A percentile compares a stretch with the other conserved stretches of the same genome.
Conservation (phyloP, 1,284 basidiomycete species). For the Gomphus sp. region DNA sequence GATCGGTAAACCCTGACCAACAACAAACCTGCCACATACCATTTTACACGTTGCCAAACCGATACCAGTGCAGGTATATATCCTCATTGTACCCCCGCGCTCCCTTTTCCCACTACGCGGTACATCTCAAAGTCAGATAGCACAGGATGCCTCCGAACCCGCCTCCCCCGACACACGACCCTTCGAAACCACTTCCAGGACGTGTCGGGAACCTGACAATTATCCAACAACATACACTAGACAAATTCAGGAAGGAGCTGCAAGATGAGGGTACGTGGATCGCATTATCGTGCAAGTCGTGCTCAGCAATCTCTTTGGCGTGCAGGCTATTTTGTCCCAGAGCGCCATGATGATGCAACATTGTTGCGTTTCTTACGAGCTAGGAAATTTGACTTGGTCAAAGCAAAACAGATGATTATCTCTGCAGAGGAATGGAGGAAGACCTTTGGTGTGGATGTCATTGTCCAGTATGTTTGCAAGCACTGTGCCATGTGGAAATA, state of each 20-base stretch:
- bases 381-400: constrained; percentile 81
- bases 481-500: background rate
- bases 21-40: background rate
- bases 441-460: constrained; percentile 82
- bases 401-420: constrained; percentile 81
- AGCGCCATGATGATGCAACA: constrained; percentile 74
- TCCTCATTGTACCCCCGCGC: background rate
- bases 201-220: constrained; percentile 78
- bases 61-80: background rate
- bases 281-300: background rate
- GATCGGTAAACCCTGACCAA: background rate
- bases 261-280: constrained; percentile 37
- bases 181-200: constrained; percentile 55
- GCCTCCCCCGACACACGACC: background rate
- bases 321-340: constrained; percentile 40
- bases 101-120: background rate
- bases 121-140: background rate
- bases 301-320: background rate
- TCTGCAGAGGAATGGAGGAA: constrained; percentile 86
- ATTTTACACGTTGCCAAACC: background rate
- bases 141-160: constrained; percentile 4
- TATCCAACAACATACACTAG: constrained; percentile 62
- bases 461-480: constrained; percentile 53
- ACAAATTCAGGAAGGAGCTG: constrained; percentile 63
- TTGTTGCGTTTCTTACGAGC: constrained; percentile 88